Percentiles rank a stretch among this genome's conserved stretches.
Evolutionary conservation across 1,139 yeast genomes (phyloP).

Genomic region (Pichia inconspicua): DNA sequence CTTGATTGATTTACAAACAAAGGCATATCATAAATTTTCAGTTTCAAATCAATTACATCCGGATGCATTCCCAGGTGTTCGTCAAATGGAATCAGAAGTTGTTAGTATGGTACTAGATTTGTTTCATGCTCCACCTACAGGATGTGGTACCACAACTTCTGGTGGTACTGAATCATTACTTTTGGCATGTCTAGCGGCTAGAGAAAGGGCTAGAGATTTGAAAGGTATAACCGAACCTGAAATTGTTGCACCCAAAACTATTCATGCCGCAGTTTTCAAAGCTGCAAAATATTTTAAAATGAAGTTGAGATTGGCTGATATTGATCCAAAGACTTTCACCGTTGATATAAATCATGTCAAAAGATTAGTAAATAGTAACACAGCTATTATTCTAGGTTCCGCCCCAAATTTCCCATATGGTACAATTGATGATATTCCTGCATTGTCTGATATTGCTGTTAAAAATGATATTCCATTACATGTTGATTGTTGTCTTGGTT

Average conservation of each 20-base stretch:
- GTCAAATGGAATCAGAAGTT: constrained; percentile 94
- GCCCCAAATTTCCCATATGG: constrained; percentile 98
- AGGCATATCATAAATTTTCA: constrained; percentile 67
- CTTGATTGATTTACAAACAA: constrained; percentile 60
- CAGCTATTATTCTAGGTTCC: constrained; percentile 80
- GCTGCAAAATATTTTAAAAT: constrained; percentile 90
- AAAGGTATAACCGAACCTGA: constrained; percentile 71
- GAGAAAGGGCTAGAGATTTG: constrained; percentile 51
- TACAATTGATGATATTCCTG: constrained; percentile 79
- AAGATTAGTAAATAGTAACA: constrained; percentile 63
- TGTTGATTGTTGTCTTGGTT: constrained; percentile 93
- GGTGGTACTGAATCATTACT: constrained; percentile 96
- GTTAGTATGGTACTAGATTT: constrained; percentile 81
- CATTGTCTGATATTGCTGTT: constrained; percentile 58
- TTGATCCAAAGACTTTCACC: constrained; percentile 44
- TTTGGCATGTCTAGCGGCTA: constrained; percentile 79
- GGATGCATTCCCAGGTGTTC: constrained; percentile 91
- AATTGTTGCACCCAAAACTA: constrained; percentile 79
- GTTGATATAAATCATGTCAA: constrained; percentile 61
- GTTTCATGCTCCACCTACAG: constrained; percentile 63
- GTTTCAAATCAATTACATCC: constrained; percentile 95
- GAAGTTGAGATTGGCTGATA: constrained; percentile 70
- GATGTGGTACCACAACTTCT: constrained; percentile 85
- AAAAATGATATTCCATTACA: constrained; percentile 70
- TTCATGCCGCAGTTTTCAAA: constrained; percentile 94